Base-by-base conservation (phyloP, 306 rosid genomes). In the Pterocarpus macrocarpus region DNA sequence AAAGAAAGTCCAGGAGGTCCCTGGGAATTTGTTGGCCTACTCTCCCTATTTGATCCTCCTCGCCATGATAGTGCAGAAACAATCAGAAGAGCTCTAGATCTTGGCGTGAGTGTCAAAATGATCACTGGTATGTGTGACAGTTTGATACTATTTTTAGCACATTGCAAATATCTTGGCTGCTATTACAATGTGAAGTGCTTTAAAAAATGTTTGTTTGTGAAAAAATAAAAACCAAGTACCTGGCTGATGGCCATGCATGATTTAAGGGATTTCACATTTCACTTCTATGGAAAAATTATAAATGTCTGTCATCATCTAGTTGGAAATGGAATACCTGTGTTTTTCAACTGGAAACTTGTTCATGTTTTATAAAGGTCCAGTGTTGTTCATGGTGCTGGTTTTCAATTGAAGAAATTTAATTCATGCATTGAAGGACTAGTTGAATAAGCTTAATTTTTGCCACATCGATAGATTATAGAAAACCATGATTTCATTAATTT, bases 1-100 rank as follows among this genome's bases (percentile, higher is more conserved):
- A 92, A 90, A 69, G 92, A 90, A 15, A 88, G 91, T 84, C 81
- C 81, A 53, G 94, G 94, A 69, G 91, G 94, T 45, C 94, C 94
- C 30, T 92, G 97, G 97, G 90, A 92, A 82, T 92, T 92, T 77
- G 90, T 87, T 69, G 97, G 88, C 33, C 91, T 92, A 84, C 94
- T 92, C 49, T 94, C 94, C n/a, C 86, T 90, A 50, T 92, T 90
- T 6, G 97, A 92, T 45, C 97, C 94, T 85, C 94, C 97, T 36
- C 91, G 92, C 71, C 97, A 90, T 82, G 97, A 90, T 75, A 92
- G 94, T 22, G 94, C 87, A 8, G 94, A 92, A 88, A 92, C 97
- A 80, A 92, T 92, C 58, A 76, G 91, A 90, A 87, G 92, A 85
- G 97, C 97, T 86, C 86, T 92, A 64, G 87, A 92, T 81, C 90